These are phyloP conservation scores for Rhodotorula sp. DNA, from an alignment of 1,284 basidiomycete species.

Conservation along the genomic window DNA sequence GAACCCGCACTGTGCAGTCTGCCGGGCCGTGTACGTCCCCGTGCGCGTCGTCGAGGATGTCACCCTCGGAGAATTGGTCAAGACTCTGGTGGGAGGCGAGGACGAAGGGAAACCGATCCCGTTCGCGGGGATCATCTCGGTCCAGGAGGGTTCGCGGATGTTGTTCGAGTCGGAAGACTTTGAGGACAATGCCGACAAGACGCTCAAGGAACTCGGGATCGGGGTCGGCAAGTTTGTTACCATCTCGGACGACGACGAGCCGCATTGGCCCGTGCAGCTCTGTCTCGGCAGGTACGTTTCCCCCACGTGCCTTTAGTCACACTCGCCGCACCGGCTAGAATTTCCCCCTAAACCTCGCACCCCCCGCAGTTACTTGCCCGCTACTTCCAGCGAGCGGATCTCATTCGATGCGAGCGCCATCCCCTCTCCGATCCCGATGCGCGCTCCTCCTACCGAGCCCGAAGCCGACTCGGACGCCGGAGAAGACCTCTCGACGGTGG, in stretches of 20 bases:
- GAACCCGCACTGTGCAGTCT: conserved; percentile 75
- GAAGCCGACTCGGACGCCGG: background rate
- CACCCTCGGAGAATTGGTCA: conserved; percentile 70
- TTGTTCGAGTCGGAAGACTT: conserved; percentile 81
- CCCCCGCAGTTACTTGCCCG: conserved; percentile 12
- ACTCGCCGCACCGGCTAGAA: no score
- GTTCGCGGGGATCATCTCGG: conserved; percentile 64
- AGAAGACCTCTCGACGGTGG: conserved; percentile 8
- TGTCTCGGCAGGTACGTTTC: conserved; percentile 42
- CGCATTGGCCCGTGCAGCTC: conserved; percentile 70
- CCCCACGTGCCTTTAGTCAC: background rate
- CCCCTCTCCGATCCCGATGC: conserved; percentile 29
- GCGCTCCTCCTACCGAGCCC: conserved; percentile 16
- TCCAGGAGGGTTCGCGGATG: conserved; percentile 80
- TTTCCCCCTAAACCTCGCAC: background rate
- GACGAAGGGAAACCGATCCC: conserved; percentile 42
- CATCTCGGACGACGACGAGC: conserved; percentile 84
- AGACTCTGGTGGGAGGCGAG: conserved; percentile 54
- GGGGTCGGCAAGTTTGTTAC: conserved; percentile 75
- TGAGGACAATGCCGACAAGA: conserved; percentile 75
- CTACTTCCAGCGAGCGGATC: conserved; percentile 5
- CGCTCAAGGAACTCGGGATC: conserved; percentile 69
- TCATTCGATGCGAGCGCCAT: conserved; percentile 7
- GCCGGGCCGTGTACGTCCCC: conserved; percentile 77
- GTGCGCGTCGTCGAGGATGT: conserved; percentile 69